Conservation (phyloP, 192 early-diverging fungal genomes). For the Diversispora epigaea region DNA sequence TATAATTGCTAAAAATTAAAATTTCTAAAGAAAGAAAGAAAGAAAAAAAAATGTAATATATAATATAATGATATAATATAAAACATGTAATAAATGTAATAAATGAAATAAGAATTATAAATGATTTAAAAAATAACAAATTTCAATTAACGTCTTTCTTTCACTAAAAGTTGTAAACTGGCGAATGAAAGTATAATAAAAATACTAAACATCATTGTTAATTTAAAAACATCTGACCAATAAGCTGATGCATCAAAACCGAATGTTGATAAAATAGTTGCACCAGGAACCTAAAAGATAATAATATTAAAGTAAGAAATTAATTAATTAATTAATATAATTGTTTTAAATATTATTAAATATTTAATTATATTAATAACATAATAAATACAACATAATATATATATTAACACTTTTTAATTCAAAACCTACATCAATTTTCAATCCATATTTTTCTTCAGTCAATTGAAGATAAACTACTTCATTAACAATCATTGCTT, state of each 20-base stretch:
- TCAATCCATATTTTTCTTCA: constrained; percentile 77
- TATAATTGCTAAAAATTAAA: too few relatives aligned
- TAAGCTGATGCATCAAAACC: constrained; percentile 81
- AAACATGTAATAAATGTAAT: too few relatives aligned
- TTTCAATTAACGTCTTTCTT: constrained; percentile 67
- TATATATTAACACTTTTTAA: too few relatives aligned
- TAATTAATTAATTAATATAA: constrained; percentile 2
- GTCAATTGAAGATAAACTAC: constrained; percentile 74
- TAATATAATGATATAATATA: too few relatives aligned
- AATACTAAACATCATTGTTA: constrained; percentile 56
- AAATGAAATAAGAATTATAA: too few relatives aligned
- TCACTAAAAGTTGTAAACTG: constrained; percentile 79
- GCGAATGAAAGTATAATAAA: constrained; percentile 72
- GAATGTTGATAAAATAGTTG: constrained; percentile 82
- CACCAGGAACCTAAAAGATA: constrained; percentile 68
- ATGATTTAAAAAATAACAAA: neutral
- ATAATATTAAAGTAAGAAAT: constrained; percentile 1
- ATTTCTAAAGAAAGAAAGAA: too few relatives aligned
- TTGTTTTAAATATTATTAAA: constrained; percentile 1
- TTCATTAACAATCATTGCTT: constrained; percentile 90
- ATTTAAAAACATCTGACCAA: constrained; percentile 73
- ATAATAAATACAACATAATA: too few relatives aligned
- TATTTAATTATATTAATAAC: neutral
- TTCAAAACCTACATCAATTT: constrained; percentile 64
- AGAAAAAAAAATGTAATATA: too few relatives aligned